Evolutionary conservation across 768 basidiomycete species (phyloP), one percentile per base, ranked within the genome.

Genomic region (Phaeolepiota aurea): DNA sequence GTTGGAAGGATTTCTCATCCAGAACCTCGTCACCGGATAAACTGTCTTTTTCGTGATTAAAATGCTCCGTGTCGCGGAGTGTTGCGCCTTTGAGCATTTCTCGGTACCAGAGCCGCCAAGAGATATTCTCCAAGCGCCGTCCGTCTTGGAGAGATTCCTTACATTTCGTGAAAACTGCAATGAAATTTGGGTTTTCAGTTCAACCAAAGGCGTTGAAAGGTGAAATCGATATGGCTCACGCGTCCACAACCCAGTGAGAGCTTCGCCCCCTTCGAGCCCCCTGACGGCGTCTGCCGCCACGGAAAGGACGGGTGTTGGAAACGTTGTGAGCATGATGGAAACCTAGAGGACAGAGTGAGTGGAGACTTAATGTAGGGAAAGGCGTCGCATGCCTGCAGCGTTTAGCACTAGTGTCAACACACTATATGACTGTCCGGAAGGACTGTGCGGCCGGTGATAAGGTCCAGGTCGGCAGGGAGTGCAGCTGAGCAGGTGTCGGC

Each of bases 71-170:
- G 16, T 14, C 43, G 38, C 18, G 36, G 37, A 11, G 22, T 39
- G 38, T 25, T 20, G 61, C 46, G 20, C 63, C 55, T 15, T 14
- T 16, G 38, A 68, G 56, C 52, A 83, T 64, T 46, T 84, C 76
- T 47, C 78, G 73, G 55, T 83, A 76, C 82, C 87, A 87, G 5
- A 92, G 64, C 39, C 89, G 68, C 89, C 89, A 93, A 2, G 84
- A 79, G 40, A 92, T 81, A 53, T 93, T 90, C 62, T 92, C 89
- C 20, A 91, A 71, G 20, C 89, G 64, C 4, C 67, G 71, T n/a
- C 90, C 90, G 50, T 91, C 82, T 50, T 82, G 73, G 2, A 92
- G 64, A 1, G 78, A 79, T 48, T 76, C 72, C 58, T 86, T 87
- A 66, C 83, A 88, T 57, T 87, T 87, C 38, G 85, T 77, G 53